Conservation (phyloP, 768 basidiomycete genomes). For the Termitomyces sp. region DNA sequence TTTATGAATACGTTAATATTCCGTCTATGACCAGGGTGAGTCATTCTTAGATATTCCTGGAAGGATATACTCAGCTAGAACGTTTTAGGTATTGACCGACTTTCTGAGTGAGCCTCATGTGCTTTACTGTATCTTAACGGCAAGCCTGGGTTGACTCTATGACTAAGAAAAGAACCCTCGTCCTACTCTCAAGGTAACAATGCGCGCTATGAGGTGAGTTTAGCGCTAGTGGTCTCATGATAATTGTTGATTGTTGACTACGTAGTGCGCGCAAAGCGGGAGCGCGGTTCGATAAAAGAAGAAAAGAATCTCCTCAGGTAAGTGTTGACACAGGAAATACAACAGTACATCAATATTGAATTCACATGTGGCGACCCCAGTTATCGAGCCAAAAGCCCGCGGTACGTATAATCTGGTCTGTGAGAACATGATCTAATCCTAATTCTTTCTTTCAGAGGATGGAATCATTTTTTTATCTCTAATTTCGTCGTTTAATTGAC, state of each 20-base stretch:
- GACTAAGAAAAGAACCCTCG: neutral
- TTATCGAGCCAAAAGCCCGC: neutral
- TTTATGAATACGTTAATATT: neutral
- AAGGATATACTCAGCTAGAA: neutral
- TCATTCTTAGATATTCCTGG: no score
- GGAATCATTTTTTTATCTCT: neutral
- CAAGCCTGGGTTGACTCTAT: neutral
- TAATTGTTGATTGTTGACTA: neutral
- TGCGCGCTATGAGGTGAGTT: neutral
- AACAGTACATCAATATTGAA: neutral
- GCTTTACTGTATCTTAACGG: neutral
- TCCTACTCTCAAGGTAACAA: conserved; percentile 1
- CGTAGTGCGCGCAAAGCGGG: neutral
- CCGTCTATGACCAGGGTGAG: conserved; percentile 1
- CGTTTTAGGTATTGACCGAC: neutral
- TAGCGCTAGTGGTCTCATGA: neutral
- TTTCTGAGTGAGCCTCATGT: neutral
- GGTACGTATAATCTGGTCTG: neutral
- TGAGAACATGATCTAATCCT: no score
- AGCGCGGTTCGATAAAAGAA: neutral
- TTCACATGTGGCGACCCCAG: neutral
- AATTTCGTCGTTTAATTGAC: neutral
- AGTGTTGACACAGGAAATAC: neutral
- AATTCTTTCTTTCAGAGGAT: neutral
- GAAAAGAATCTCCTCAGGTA: neutral